Conservation (phyloP, 345 rosid species). For the Acer campestre region DNA sequence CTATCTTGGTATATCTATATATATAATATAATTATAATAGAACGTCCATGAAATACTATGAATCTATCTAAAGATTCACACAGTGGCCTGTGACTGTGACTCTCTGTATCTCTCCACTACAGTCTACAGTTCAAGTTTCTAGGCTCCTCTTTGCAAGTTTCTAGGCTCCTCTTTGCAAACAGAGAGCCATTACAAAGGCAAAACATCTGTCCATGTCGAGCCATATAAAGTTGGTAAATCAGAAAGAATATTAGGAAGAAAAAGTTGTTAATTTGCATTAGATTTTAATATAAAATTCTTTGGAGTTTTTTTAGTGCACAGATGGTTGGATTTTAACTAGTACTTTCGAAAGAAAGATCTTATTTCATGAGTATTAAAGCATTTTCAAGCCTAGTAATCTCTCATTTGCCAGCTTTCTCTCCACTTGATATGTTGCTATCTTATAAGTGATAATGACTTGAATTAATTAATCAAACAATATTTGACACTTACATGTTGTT, state of each 20-base stretch:
- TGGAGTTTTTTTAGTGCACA: neutral
- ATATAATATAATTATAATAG: too few species aligned
- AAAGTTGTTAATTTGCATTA: neutral
- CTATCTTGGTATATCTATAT: neutral
- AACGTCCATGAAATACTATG: neutral
- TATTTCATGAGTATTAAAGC: too few species aligned
- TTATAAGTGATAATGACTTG: conserved; percentile 22
- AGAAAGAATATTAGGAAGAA: neutral
- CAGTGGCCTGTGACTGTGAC: neutral
- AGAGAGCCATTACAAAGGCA: conserved; percentile 16
- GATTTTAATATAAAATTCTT: neutral
- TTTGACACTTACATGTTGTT: neutral
- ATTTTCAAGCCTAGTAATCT: neutral
- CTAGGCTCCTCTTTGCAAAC: conserved; percentile 19
- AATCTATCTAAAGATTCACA: neutral
- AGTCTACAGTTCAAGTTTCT: conserved; percentile 17
- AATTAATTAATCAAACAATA: neutral
- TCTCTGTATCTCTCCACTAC: neutral
- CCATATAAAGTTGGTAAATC: neutral
- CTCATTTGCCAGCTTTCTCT: neutral
- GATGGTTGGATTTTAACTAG: too few species aligned
- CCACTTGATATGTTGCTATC: conserved; percentile 4
- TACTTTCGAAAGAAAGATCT: too few species aligned
- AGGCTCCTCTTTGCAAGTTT: conserved; percentile 23
- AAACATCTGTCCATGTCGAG: conserved; percentile 31